Conservation (phyloP, 2,329 filamentous ascomycete species). For the Hymenoscyphus albidus region DNA sequence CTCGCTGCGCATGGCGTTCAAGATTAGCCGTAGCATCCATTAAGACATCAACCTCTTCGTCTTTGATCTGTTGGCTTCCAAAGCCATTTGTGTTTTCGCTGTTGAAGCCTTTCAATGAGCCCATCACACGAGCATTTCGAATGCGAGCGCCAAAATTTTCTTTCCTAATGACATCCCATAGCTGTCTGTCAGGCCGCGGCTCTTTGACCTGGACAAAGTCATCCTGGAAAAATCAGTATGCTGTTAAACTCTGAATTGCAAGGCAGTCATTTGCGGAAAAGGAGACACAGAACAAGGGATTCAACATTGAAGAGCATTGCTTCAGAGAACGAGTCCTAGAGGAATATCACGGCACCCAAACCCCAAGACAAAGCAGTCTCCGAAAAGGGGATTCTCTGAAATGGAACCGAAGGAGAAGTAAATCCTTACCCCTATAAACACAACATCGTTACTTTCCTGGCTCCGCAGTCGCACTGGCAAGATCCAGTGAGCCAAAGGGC, state of each 20-base stretch:
- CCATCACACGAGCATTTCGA: slow-evolving; percentile 73
- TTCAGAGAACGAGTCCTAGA: not conserved
- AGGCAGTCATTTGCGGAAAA: not conserved
- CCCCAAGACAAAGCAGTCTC: not conserved
- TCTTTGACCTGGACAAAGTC: slow-evolving; percentile 78
- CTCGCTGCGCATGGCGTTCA: not conserved
- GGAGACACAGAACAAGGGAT: not conserved
- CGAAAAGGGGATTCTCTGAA: not conserved
- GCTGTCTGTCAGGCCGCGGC: slow-evolving; percentile 62
- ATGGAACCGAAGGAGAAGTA: slow-evolving; percentile 12
- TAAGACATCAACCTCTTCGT: slow-evolving; percentile 21
- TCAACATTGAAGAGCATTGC: not conserved
- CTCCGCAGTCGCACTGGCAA: slow-evolving; percentile 75
- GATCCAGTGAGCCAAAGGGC: slow-evolving; percentile 71
- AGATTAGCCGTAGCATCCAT: slow-evolving; percentile 10
- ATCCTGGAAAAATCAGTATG: slow-evolving; percentile 49
- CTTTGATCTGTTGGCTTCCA: slow-evolving; percentile 38
- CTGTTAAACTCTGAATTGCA: not conserved
- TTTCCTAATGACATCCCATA: slow-evolving; percentile 74
- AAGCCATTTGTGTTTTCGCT: slow-evolving; percentile 29
- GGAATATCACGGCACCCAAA: not conserved
- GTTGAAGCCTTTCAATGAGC: slow-evolving; percentile 42
- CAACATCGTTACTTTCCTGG: slow-evolving; percentile 70
- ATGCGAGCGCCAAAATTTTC: slow-evolving; percentile 76
- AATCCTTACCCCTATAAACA: slow-evolving; percentile 73